Conservation (phyloP, 2,329 filamentous ascomycete genomes). For the Pseudogymnoascus destructans region DNA sequence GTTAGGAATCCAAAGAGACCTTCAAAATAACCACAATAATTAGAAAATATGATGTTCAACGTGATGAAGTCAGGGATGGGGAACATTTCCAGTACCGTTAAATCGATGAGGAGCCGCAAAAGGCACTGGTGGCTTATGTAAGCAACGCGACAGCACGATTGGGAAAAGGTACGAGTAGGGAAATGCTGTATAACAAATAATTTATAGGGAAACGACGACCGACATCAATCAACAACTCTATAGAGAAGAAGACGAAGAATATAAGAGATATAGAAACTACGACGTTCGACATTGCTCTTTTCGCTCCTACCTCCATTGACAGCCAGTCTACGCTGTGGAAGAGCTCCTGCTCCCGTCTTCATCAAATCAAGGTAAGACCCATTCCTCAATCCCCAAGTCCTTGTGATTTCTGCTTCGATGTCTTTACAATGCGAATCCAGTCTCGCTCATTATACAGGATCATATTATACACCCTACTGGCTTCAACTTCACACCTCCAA, state of each 20-base stretch:
- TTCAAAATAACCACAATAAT: conserved; percentile 5
- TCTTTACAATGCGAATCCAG: neutral
- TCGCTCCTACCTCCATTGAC: neutral
- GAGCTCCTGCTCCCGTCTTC: neutral
- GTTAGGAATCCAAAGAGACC: neutral
- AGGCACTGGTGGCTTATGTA: neutral
- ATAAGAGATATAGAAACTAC: neutral
- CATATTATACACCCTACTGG: neutral
- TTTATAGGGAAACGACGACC: neutral
- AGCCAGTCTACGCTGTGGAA: neutral
- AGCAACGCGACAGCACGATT: neutral
- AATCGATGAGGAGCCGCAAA: conserved; percentile 2
- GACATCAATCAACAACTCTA: neutral
- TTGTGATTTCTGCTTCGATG: neutral
- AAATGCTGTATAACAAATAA: neutral
- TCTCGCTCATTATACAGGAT: neutral
- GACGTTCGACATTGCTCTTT: neutral
- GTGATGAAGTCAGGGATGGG: conserved; percentile 5
- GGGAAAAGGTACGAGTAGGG: neutral
- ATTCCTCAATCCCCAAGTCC: neutral
- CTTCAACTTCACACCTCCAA: neutral
- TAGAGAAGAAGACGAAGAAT: neutral
- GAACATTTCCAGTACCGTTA: neutral
- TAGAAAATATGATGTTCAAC: neutral
- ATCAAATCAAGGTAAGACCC: neutral